Evolutionary conservation across 2,329 filamentous ascomycete species (phyloP), one percentile per base, ranked within the genome.

Genomic region (Sarocladium brachiariae): DNA sequence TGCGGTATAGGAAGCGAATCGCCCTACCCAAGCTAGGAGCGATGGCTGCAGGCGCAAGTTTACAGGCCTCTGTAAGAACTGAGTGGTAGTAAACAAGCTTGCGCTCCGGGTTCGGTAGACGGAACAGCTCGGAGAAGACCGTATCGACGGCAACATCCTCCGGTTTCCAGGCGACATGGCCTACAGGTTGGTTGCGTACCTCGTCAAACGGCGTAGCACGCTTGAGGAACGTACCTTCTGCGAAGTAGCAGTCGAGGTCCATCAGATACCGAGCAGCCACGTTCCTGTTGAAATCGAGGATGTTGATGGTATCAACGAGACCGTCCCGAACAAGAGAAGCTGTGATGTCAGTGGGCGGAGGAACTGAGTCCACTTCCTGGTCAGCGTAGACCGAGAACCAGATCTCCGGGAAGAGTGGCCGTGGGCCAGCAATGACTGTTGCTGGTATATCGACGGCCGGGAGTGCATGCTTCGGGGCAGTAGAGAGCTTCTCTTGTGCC

Each of bases 111-210:
- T 75, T 77, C 3, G 93, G 93, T 33, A 99, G 78, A 65, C 89
- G 87, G 63, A 96, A 88, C 37, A 99, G 76, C 67, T 97, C 92
- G 1, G 91, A 95, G 67, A 99, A 99, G 52, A 97, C 89, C 4
- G 92, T 90, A 66, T 99, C 93, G n/a, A 99, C 89, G 2, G 87
- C 88, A 52, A 97, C 87, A 68, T 99, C 93, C 70, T 99, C 93
- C 0, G 93, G 90, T 68, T 99, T 99, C 92, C 93, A 99, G 0
- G 89, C 91, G 13, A 86, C 81, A 56, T 78, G 77, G 50, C 80
- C 77, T 1, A 70, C 71, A 30, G 82, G 81, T 16, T 85, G 75
- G 41, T 84, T 84, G 30, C 86, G 81, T 46, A 99, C 79, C 61
- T 90, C 86, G 65, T 99, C 93, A 61, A 96, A 96, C 0, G 90